Conservation (phyloP, 108 stramenopile species). For the Nitzschia inconspicua region DNA sequence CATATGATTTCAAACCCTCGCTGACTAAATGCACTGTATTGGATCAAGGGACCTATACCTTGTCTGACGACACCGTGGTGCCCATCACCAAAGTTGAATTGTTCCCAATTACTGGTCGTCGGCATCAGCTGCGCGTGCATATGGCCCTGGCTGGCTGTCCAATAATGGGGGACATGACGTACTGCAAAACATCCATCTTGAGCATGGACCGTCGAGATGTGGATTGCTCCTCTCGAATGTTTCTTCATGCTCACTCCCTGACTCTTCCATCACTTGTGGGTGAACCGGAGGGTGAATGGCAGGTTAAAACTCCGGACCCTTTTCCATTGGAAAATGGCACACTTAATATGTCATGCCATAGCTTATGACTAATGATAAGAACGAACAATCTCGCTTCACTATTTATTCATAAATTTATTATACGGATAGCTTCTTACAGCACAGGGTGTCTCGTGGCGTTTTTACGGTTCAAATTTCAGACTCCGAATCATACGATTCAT, state of each 20-base stretch:
- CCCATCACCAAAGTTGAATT: constrained; percentile 78
- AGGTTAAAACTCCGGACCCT: constrained; percentile 6
- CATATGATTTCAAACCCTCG: constrained; percentile 51
- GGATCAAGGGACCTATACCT: constrained; percentile 18
- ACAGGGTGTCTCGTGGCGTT: not conserved
- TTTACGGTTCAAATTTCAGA: not conserved
- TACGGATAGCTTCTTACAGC: not conserved
- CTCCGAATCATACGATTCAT: constrained; percentile 6
- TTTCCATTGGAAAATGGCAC: not conserved
- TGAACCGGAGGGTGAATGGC: constrained; percentile 6
- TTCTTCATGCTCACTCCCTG: constrained; percentile 70
- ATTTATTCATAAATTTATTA: too few species aligned
- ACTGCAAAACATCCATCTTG: constrained; percentile 24
- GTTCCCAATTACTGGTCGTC: constrained; percentile 80
- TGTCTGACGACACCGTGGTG: not conserved
- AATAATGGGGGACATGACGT: constrained; percentile 91
- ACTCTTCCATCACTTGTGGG: constrained; percentile 12
- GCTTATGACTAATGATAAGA: too few species aligned
- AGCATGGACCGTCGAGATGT: not conserved
- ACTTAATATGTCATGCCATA: not conserved
- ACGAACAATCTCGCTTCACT: too few species aligned
- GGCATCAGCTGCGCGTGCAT: constrained; percentile 93
- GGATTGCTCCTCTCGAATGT: constrained; percentile 61
- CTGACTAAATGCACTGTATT: constrained; percentile 74
- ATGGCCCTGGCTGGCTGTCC: constrained; percentile 76